Conservation (phyloP, 495 filamentous ascomycete genomes). For the Podospora pseudocomata region DNA sequence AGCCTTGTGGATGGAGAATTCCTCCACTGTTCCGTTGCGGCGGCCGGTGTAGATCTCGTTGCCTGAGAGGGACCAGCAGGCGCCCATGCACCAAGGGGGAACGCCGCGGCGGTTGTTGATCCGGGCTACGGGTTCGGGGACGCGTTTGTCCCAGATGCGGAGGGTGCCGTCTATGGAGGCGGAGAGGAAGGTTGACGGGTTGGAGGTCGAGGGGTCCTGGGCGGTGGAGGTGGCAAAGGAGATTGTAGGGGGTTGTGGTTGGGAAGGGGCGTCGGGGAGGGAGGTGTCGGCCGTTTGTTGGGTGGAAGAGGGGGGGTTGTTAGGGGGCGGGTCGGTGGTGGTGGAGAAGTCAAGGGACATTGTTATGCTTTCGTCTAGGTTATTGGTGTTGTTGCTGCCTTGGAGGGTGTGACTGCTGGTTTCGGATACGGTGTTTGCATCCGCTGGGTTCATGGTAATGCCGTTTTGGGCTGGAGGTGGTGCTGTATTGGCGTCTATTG, state of each 20-base stretch:
- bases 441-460: constrained; percentile 15
- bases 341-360: constrained; percentile 16
- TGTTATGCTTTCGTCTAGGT: not conserved
- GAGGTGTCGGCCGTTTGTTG: not conserved
- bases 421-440: not conserved
- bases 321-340: constrained; percentile 4
- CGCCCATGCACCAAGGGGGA: constrained; percentile 96
- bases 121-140: constrained; percentile 69
- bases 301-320: not conserved
- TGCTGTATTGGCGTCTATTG: not conserved
- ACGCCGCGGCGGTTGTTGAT: constrained; percentile 66
- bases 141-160: constrained; percentile 85
- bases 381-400: constrained; percentile 10
- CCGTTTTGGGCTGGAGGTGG: constrained; percentile 14
- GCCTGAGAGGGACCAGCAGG: constrained; percentile 95
- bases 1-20: constrained; percentile 85
- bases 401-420: constrained; percentile 16
- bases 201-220: constrained; percentile 19
- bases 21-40: constrained; percentile 91
- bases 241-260: constrained; percentile 29
- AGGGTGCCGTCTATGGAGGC: constrained; percentile 86
- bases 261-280: not conserved
- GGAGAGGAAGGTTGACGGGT: constrained; percentile 77
- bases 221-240: constrained; percentile 28
- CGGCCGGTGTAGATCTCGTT: constrained; percentile 93